A percentile compares a stretch with the other conserved stretches of the same genome.
Evolutionary conservation across 2,329 filamentous ascomycete genomes (phyloP).

Genomic region (Rhinocladiella mackenziei): DNA sequence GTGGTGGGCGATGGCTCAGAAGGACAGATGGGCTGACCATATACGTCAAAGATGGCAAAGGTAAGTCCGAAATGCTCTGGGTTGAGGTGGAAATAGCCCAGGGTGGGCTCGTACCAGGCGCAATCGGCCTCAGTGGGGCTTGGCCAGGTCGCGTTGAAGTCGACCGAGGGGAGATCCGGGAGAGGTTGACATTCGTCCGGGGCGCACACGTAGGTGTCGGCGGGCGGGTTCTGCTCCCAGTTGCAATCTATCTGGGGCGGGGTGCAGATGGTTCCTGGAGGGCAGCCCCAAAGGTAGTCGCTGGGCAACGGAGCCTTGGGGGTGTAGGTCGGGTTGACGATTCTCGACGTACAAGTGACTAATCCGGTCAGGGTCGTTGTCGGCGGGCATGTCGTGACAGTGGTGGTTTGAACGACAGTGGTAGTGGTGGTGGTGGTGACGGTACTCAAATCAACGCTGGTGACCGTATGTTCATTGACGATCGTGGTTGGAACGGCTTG

Average conservation of each 20-base stretch:
- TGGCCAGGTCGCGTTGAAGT: no score
- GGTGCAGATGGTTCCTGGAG: conserved; percentile 42
- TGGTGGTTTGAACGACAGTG: conserved; percentile 5
- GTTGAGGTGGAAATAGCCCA: no score
- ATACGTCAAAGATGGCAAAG: no score
- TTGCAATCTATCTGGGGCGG: conserved; percentile 40
- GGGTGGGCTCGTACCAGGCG: no score
- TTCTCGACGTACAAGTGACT: conserved; percentile 32
- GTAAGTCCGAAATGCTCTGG: no score
- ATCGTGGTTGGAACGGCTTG: no score
- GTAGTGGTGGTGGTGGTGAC: conserved; percentile 5
- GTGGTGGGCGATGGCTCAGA: no score
- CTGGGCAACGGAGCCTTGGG: conserved; percentile 30
- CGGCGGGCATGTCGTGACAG: conserved; percentile 7
- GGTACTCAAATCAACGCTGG: no score
- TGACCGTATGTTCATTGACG: no score
- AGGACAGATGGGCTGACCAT: no score
- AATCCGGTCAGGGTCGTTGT: conserved; percentile 14
- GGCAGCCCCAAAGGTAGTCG: conserved; percentile 43
- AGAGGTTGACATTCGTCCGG: conserved; percentile 39
- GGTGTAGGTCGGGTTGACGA: conserved; percentile 35
- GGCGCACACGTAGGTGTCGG: conserved; percentile 38
- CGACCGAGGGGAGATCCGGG: conserved; percentile 32
- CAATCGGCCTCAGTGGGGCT: no score
- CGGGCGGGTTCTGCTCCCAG: conserved; percentile 40